These are phyloP conservation scores for Arxiozyma heterogenica DNA, from an alignment of 1,139 yeast genomes.

Conservation along the genomic window DNA sequence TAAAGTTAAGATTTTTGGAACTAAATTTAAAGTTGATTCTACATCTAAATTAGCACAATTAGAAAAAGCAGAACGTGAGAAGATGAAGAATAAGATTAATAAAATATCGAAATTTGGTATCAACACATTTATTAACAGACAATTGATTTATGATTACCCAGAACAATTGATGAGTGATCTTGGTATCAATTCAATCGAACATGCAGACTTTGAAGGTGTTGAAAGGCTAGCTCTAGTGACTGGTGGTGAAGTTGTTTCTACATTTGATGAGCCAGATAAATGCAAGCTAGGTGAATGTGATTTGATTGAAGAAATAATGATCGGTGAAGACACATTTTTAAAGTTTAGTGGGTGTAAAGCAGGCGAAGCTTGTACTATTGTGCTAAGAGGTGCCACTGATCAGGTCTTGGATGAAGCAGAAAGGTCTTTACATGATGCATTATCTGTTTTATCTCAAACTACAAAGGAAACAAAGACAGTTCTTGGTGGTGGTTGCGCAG, in stretches of 20 bases:
- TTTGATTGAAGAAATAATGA: constrained; percentile 76
- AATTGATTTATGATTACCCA: constrained; percentile 94
- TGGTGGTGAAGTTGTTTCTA: constrained; percentile 96
- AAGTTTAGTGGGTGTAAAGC: constrained; percentile 92
- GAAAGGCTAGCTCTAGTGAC: constrained; percentile 94
- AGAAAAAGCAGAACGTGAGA: constrained; percentile 89
- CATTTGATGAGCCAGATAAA: constrained; percentile 84
- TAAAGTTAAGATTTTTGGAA: constrained; percentile 94
- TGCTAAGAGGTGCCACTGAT: constrained; percentile 93
- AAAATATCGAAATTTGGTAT: constrained; percentile 76
- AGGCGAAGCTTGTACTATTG: constrained; percentile 95
- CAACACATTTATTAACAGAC: constrained; percentile 89
- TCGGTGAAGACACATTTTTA: constrained; percentile 79
- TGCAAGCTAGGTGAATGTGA: constrained; percentile 87
- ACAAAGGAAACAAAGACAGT: constrained; percentile 92
- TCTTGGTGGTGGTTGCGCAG: constrained; percentile 96
- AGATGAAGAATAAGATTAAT: constrained; percentile 84
- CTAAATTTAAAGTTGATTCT: constrained; percentile 92
- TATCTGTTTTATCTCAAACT: constrained; percentile 91
- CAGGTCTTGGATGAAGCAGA: constrained; percentile 96
- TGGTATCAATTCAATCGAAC: constrained; percentile 86
- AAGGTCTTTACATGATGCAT: constrained; percentile 93
- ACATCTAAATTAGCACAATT: constrained; percentile 91
- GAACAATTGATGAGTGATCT: constrained; percentile 88
- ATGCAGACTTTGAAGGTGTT: constrained; percentile 97